A percentile compares a stretch with the other conserved stretches of the same genome.
Conservation (phyloP, 2,329 filamentous ascomycete genomes). For the Botrytis porri region DNA sequence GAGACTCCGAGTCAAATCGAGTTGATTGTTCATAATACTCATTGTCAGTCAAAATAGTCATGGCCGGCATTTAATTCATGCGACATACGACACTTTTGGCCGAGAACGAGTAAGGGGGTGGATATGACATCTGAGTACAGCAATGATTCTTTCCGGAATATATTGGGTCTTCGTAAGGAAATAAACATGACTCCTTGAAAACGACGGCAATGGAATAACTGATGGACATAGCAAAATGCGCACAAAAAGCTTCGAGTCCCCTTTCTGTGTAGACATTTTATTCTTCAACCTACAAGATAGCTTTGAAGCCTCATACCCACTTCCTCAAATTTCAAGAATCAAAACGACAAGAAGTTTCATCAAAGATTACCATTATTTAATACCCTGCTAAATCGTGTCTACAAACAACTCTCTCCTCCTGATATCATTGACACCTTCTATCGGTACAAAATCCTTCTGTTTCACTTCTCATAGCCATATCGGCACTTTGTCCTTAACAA, state of each 20-base stretch:
- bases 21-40: too few relatives aligned
- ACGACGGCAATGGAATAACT: neutral
- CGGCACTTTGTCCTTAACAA: too few relatives aligned
- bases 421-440: too few relatives aligned
- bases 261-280: neutral
- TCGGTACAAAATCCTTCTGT: too few relatives aligned
- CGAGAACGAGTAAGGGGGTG: too few relatives aligned
- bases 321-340: neutral
- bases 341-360: neutral
- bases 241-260: neutral
- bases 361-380: neutral
- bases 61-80: too few relatives aligned
- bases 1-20: too few relatives aligned
- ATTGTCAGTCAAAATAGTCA: too few relatives aligned
- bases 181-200: neutral
- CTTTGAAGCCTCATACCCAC: neutral
- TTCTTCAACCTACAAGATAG: neutral
- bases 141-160: neutral
- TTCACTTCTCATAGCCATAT: too few relatives aligned
- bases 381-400: neutral
- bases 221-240: neutral
- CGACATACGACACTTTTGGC: too few relatives aligned
- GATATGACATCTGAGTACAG: neutral
- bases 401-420: neutral
- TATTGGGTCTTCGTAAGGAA: fast-evolving